phyloP scores from a whole-genome alignment of 2,329 filamentous ascomycete species.

The Colletotrichum tofieldiae region DNA sequence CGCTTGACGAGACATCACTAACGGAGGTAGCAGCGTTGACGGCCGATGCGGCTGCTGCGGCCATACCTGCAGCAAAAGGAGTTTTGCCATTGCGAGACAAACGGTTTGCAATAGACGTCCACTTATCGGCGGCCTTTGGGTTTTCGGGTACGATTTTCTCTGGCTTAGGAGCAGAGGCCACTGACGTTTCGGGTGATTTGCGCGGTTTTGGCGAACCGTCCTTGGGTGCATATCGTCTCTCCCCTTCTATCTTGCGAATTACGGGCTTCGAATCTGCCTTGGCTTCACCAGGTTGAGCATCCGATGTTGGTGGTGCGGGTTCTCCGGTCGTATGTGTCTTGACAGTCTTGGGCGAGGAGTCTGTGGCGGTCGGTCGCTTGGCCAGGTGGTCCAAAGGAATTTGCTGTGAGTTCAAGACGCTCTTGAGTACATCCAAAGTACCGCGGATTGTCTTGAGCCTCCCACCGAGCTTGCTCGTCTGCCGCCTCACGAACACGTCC shows the following conservation, averaged over 20 bases:
- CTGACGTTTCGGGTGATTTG: neutral
- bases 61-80: neutral
- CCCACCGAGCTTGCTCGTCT: slow-evolving; percentile 14
- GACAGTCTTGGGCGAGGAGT: neutral
- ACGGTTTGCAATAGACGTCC: slow-evolving; percentile 24
- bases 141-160: neutral
- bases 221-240: neutral
- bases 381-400: slow-evolving; percentile 40
- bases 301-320: neutral
- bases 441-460: slow-evolving; percentile 53
- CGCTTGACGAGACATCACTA: neutral
- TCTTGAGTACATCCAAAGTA: slow-evolving; percentile 56
- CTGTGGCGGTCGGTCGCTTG: slow-evolving; percentile 30
- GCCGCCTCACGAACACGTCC: slow-evolving; percentile 45
- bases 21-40: neutral
- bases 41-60: slow-evolving; percentile 4
- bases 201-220: neutral
- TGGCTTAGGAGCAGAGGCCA: neutral
- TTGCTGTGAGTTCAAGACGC: slow-evolving; percentile 53
- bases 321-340: slow-evolving; percentile 1
- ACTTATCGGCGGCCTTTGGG: neutral
- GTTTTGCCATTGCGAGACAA: neutral
- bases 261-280: neutral
- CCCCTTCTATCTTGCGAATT: neutral
- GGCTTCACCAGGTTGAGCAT: neutral